phyloP scores from a whole-genome alignment of 2,329 filamentous ascomycete genomes.

The Fonsecaea monophora region DNA sequence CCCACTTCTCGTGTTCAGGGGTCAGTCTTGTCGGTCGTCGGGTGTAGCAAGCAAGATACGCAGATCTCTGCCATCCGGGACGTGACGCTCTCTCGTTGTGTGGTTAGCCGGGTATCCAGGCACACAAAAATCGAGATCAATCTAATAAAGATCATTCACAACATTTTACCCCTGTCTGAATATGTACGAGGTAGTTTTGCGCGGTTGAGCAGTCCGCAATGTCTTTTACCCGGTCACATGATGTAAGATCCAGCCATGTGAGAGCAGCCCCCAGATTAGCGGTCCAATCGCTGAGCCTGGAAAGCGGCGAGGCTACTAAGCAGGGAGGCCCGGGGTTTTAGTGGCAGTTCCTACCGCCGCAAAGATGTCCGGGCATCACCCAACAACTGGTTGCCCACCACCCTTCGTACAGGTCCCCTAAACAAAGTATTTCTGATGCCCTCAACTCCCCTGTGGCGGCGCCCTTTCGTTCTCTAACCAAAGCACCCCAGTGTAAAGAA shows the following conservation, averaged over 20 bases:
- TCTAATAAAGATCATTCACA: no score
- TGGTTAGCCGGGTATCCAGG: no score
- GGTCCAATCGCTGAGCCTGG: neutral
- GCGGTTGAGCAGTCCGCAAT: neutral
- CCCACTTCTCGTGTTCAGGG: neutral
- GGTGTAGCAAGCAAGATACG: no score
- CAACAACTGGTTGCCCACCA: no score
- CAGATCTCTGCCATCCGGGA: no score
- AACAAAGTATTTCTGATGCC: constrained; percentile 1
- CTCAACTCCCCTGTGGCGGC: neutral
- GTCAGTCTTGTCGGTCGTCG: no score
- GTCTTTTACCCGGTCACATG: neutral
- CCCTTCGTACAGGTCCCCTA: neutral
- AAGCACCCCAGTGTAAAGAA: neutral
- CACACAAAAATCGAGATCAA: no score
- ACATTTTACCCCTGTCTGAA: no score
- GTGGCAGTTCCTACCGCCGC: constrained; percentile 1
- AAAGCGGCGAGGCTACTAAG: neutral
- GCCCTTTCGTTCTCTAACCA: neutral
- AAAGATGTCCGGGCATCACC: constrained; percentile 1
- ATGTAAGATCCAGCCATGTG: neutral
- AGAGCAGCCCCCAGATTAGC: neutral
- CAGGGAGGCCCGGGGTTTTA: neutral
- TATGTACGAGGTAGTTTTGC: neutral
- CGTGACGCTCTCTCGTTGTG: no score